Percentiles rank a stretch among this genome's conserved stretches.
These are phyloP conservation scores for Brassica incana DNA, from an alignment of 345 rosid species.

Conservation along the genomic window DNA sequence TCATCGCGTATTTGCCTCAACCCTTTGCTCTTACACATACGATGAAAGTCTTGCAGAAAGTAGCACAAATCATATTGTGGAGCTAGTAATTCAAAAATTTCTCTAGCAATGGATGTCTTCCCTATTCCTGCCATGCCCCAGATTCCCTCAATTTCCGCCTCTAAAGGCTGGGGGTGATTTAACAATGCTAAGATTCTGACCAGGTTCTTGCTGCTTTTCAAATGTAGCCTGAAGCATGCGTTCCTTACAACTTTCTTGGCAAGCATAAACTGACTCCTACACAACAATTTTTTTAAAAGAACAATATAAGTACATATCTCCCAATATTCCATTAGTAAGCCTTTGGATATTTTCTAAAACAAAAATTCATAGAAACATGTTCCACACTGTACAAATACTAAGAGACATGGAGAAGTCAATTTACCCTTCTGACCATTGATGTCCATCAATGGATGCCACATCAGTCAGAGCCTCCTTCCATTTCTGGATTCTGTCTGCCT, in stretches of 20 bases:
- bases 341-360: not conserved
- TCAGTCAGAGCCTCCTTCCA: slow-evolving; percentile 15
- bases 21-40: not conserved
- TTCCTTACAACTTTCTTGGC: slow-evolving; percentile 21
- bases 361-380: not conserved
- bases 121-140: slow-evolving; percentile 35
- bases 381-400: not conserved
- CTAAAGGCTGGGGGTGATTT: not conserved
- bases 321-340: not conserved
- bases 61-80: slow-evolving; percentile 15
- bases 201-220: slow-evolving; percentile 13
- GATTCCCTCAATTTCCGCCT: not conserved
- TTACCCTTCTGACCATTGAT: slow-evolving; percentile 23
- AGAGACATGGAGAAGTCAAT: not conserved
- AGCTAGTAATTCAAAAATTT: not conserved
- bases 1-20: slow-evolving; percentile 21
- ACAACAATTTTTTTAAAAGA: not conserved
- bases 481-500: slow-evolving; percentile 5
- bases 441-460: slow-evolving; percentile 9
- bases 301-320: not conserved
- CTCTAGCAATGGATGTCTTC: slow-evolving; percentile 34
- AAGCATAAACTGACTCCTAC: not conserved
- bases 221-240: not conserved
- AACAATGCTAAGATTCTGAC: not conserved
- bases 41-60: slow-evolving; percentile 24